Evolutionary conservation across 2,329 filamentous ascomycete genomes (phyloP), one percentile per base, ranked within the genome.

Genomic region (Pseudogymnoascus sp.): DNA sequence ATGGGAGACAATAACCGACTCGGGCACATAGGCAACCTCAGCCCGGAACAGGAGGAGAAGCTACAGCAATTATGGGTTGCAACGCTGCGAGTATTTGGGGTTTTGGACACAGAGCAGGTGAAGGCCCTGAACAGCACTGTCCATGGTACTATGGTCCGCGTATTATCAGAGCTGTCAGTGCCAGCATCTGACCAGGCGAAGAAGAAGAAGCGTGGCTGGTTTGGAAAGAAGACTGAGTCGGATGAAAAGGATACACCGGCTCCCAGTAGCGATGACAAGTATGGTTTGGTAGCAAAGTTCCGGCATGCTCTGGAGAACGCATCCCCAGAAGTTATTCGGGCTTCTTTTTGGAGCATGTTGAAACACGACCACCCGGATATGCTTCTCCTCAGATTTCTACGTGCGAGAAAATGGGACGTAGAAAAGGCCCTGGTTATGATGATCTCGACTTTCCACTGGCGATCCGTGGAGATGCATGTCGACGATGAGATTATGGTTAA

Each of bases 281-380:
- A 95, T 73, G 92, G 92, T 55, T 90, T 94, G 75, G 89, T 84
- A 38, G 94, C 93, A 75, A 86, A 92, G 59, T 97, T 92, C 75
- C 84, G 91, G 68, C 86, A 93, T 41, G 91, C 91, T 0, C 76
- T 99, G 8, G 87, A 88, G 59, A 90, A 83, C 64, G 83, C 89
- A 70, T 82, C 86, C 0, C 90, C 93, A 0, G 91, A 95, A 70
- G 82, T 88, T 45, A 84, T 99, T 67, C 85, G 92, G 61, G 80
- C 81, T 14, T 87, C 92, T 0, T 89, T 97, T 72, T 97, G 94
- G 94, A 83, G 79, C 68, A 96, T 97, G 91, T 84, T 93, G 63
- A 99, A 97, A 78, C 88, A 94, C 70, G 94, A 99, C 72, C 86
- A 97, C 72, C 94, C 94, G 0, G 94, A 99, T 76, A 89, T 88